phyloP scores from a whole-genome alignment of 306 rosid species.

The Vigna trinervia region DNA sequence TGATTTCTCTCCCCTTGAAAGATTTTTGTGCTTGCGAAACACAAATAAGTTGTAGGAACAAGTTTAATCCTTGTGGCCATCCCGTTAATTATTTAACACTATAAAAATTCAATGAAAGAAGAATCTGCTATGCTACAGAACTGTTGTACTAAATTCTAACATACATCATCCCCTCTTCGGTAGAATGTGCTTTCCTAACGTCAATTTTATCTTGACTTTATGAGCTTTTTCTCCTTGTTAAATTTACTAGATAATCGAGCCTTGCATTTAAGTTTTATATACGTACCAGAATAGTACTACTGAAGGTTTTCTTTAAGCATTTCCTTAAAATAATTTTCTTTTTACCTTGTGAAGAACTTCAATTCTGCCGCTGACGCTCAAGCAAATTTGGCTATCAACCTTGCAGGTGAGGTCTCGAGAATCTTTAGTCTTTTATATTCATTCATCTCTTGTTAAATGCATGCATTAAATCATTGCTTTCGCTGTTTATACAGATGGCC shows the following conservation, averaged over 20 bases:
- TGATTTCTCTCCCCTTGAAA: neutral
- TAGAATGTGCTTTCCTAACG: neutral
- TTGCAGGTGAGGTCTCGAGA: slow-evolving; percentile 67
- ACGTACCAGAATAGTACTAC: slow-evolving; percentile 7
- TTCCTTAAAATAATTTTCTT: slow-evolving; percentile 33
- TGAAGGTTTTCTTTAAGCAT: slow-evolving; percentile 23
- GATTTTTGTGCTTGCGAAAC: slow-evolving; percentile 1
- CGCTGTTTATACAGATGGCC: slow-evolving; percentile 68
- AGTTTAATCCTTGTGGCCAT: slow-evolving; percentile 24
- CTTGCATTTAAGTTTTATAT: slow-evolving; percentile 14
- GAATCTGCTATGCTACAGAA: slow-evolving; percentile 19
- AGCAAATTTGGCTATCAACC: slow-evolving; percentile 81
- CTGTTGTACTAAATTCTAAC: slow-evolving; percentile 6
- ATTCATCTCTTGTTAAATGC: slow-evolving; percentile 7
- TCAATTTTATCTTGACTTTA: slow-evolving; percentile 20
- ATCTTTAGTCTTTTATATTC: slow-evolving; percentile 6
- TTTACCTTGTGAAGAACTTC: slow-evolving; percentile 55
- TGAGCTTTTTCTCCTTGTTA: slow-evolving; percentile 31
- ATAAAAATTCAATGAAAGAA: slow-evolving; percentile 7
- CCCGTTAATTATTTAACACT: slow-evolving; percentile 14
- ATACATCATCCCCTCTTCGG: neutral
- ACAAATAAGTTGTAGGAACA: slow-evolving; percentile 8
- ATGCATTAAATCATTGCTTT: slow-evolving; percentile 32
- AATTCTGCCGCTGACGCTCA: slow-evolving; percentile 92
- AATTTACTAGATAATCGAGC: neutral